Base-by-base conservation (phyloP, 2,329 filamentous ascomycete genomes). In the Neonectria hederae region DNA sequence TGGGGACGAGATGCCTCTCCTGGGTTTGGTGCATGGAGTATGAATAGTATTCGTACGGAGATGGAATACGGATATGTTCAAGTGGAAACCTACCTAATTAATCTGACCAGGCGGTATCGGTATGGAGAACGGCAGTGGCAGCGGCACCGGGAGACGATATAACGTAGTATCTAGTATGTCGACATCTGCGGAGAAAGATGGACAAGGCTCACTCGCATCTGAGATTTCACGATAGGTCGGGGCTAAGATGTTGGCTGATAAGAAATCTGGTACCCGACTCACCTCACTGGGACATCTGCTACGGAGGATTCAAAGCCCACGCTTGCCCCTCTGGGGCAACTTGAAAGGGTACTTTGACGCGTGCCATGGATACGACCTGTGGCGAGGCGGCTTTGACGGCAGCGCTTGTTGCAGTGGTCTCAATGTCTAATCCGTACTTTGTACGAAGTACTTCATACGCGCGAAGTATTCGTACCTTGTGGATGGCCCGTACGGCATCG, bases 1-100 rank as follows among this genome's bases (percentile, higher is more conserved):
- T 38, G 60, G 43, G 43, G 54, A 59, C 51, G 54, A 48, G 54
- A 54, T 54, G 54, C 57, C 38, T n/a, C 26, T 52, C 24, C 24
- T 35, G 6, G 28, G 35, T 17, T 51, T 17, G n/a, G 4, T 14
- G 26, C 19, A 19, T 30, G 19, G 5, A 19, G n/a, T 30, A 14
- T 9, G 17, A 19, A 40, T 10, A 40, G 38, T 40, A 19, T 40
- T 40, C 38, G 38, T 40, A 40, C 38, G 17, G 38, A 40, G 9
- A n/a, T n/a, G 17, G 8, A n/a, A n/a, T 10, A 19, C 7, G 38
- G 38, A 21, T 42, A 10, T 42, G 38, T 42, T 42, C 17, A 10
- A 42, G 38, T 42, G 38, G 38, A 42, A 42, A 21, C n/a, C n/a
- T 21, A 42, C 35, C 14, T 38, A 38, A 35, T 7, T 17, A 42